Evolutionary conservation across 352 stramenopile genomes (phyloP), one percentile per base, ranked within the genome.

Genomic region (Nothophytophthora sp.): DNA sequence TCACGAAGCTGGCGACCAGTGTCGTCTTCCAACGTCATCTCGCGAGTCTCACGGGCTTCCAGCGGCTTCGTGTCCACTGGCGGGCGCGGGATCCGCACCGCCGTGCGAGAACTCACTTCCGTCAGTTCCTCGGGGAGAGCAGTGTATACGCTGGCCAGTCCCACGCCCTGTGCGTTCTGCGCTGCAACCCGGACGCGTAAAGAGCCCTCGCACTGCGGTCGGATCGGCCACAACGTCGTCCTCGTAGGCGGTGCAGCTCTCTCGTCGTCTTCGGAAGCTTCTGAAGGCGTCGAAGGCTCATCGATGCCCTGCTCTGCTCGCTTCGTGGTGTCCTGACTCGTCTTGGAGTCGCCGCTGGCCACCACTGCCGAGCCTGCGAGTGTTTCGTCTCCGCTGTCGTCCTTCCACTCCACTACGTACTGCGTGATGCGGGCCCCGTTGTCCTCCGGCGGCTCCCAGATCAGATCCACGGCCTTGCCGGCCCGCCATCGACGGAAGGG

Each of bases 391-490:
- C 70, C 68, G 19, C 44, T 62, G 29, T 85, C 73, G 19, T 85
- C 74, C 24, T 73, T 72, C 83, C 83, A 93, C 36, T 93, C 83
- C 4, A 92, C 46, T 4, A 78, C 35, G 29, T 89, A 93, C 46
- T 86, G 69, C 7, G 63, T 80, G 38, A 93, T 86, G 0, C 54
- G 13, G 15, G 76, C 63, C 0, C 83, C 83, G 38, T 90, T 90
- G 27, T 88, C 68, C 5, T 67, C 12, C 29, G 83, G 83, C 2
- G 70, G 55, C n/a, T 86, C 70, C 83, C 83, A 93, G n/a, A 38
- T 13, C 16, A 93, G 62, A 36, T 91, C 76, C 9, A 86, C 74
- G 7, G 83, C 83, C 29, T 87, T 88, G 4, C 83, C 81, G 15
- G 79, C 78, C 28, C 62, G 40, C 83, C 83, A 93, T 7, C 60